Base-by-base conservation (phyloP, 1,284 basidiomycete genomes). In the Malassezia cuniculi region DNA sequence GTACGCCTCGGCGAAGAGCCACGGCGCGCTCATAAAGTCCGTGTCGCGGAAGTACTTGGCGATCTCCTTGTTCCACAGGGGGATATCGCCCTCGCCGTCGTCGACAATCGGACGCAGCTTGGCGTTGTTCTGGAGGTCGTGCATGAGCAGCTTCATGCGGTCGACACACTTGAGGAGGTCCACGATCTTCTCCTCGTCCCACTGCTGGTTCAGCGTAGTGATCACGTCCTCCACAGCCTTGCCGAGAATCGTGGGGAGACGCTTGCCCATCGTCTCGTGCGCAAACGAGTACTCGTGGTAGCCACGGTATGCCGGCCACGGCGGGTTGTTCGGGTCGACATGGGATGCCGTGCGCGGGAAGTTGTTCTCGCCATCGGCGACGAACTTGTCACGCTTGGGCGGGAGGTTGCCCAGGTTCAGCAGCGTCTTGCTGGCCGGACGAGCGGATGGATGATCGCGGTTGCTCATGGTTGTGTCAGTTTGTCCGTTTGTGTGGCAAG, bases 211-310 rank as follows among this genome's bases (percentile, higher is more conserved):
- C 57, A 95, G 75, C 20, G 89, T 94, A 59, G 79, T 77, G 51
- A 83, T 81, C 19, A 81, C 76, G 64, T 95, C 89, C 60, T 93
- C 86, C 59, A 94, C 89, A 6, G 82, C 89, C 71, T 95, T 95
- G 52, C 85, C 85, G 32, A 95, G 74, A 54, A 94, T 94, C 33
- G 89, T 94, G 1, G 89, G 87, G 25, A 94, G 76, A 45, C 89
- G 81, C 33, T 83, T 80, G 50, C 85, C 84, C 86, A 93, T 93
- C 6, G 67, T 68, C 38, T 68, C 57, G 28, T 89, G 81, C 37
- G 86, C 85, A 68, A 89, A 89, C 1, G 85, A 89, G 70, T 86
- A 93, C 69, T 87, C 83, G 69, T 93, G 86, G 71, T 93, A 93
- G 7, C 87, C 87, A 48, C 86, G 44, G 61, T 69, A 70, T 1